These are phyloP conservation scores for Azolla pinnata DNA, from an alignment of 75 land plant species.

Conservation along the genomic window DNA sequence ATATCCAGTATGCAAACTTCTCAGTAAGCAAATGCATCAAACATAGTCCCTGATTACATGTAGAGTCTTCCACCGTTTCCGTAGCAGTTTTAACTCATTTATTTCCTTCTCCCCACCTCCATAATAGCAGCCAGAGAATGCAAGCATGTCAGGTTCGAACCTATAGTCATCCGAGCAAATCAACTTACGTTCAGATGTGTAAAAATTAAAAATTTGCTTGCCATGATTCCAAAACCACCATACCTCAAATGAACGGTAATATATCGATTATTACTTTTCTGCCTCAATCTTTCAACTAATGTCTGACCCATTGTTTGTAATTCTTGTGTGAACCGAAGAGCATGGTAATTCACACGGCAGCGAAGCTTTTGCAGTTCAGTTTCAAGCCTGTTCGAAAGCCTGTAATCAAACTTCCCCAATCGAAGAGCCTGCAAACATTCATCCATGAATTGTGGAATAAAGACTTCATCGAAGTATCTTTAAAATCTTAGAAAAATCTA, in stretches of 20 bases:
- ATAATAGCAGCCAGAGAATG: constrained; percentile 94
- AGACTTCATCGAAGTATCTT: too few relatives aligned
- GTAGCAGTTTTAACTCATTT: constrained; percentile 58
- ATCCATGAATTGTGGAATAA: too few relatives aligned
- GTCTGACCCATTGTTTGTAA: constrained; percentile 57
- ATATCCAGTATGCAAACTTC: not conserved
- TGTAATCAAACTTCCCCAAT: constrained; percentile 86
- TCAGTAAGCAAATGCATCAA: not conserved
- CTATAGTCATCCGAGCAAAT: constrained; percentile 21
- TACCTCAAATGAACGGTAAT: constrained; percentile 93
- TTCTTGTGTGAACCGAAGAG: constrained; percentile 57
- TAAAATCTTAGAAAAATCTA: too few relatives aligned
- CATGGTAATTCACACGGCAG: constrained; percentile 88
- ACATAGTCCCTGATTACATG: constrained; percentile 36
- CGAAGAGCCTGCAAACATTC: constrained; percentile 55
- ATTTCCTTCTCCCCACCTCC: constrained; percentile 95
- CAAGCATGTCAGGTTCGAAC: constrained; percentile 98
- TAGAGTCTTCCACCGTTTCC: constrained; percentile 94
- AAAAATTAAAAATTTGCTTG: not conserved
- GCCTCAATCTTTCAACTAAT: constrained; percentile 61
- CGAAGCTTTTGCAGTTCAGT: constrained; percentile 77
- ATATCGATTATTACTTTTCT: constrained; percentile 44
- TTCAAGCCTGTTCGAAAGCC: constrained; percentile 74
- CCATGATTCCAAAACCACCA: not conserved
- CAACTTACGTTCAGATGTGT: not conserved